Evolutionary conservation across 1,284 basidiomycete genomes (phyloP).

Genomic region (Marasmius fiardii): DNA sequence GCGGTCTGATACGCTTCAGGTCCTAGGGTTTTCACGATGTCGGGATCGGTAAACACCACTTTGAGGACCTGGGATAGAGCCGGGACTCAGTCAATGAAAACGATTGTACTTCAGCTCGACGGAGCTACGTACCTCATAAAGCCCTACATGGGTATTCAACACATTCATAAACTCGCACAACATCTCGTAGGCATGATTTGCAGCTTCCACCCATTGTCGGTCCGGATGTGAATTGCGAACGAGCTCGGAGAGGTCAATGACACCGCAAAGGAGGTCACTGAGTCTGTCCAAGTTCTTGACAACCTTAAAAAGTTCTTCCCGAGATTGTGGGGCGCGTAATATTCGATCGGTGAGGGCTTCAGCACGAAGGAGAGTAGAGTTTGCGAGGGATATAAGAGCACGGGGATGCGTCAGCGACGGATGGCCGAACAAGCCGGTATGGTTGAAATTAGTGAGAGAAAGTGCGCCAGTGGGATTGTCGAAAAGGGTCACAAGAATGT

Average conservation of each 20-base stretch:
- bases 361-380: slow-evolving; percentile 72
- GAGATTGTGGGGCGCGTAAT: slow-evolving; percentile 58
- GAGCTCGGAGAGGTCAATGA: slow-evolving; percentile 95
- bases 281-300: slow-evolving; percentile 95
- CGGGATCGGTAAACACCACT: slow-evolving; percentile 58
- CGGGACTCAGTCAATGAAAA: slow-evolving; percentile 24
- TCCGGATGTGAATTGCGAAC: slow-evolving; percentile 94
- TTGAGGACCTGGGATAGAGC: slow-evolving; percentile 61
- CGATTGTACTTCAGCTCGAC: slow-evolving; percentile 11
- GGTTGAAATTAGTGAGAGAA: slow-evolving; percentile 36
- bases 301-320: slow-evolving; percentile 73
- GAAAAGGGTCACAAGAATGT: slow-evolving; percentile 64
- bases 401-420: slow-evolving; percentile 56
- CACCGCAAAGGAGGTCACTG: slow-evolving; percentile 92
- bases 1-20: slow-evolving; percentile 81
- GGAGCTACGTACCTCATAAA: slow-evolving; percentile 73
- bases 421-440: slow-evolving; percentile 76
- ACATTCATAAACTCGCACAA: slow-evolving; percentile 98
- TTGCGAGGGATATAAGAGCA: slow-evolving; percentile 60
- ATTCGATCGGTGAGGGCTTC: slow-evolving; percentile 75
- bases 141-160: slow-evolving; percentile 91
- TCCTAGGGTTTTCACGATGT: slow-evolving; percentile 57
- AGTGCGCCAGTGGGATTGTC: slow-evolving; percentile 51
- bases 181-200: slow-evolving; percentile 87
- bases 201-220: slow-evolving; percentile 75